Evolutionary conservation across 2,329 filamentous ascomycete genomes (phyloP).

Genomic region (Rutstroemia sp.): DNA sequence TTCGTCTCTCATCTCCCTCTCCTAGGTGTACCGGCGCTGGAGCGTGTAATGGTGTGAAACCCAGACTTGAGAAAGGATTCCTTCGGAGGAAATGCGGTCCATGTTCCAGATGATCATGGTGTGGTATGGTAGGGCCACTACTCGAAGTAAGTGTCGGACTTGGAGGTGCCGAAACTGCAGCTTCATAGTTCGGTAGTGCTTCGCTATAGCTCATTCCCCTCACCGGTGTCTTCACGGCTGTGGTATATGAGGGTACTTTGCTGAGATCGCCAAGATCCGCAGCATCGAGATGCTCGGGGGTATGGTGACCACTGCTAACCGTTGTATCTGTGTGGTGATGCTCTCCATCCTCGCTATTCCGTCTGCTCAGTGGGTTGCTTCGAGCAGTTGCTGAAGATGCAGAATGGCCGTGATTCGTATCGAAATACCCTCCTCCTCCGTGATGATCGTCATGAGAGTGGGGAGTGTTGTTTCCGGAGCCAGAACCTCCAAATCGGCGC

Average conservation of each 20-base stretch:
- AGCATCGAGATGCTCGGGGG: constrained; percentile 48
- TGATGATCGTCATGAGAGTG: constrained; percentile 13
- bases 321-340: constrained; percentile 32
- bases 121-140: constrained; percentile 11
- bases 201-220: constrained; percentile 41
- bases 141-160: constrained; percentile 21
- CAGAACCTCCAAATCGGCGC: constrained; percentile 24
- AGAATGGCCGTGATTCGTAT: constrained; percentile 15
- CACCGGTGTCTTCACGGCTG: constrained; percentile 60
- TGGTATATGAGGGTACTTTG: constrained; percentile 71
- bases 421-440: constrained; percentile 19
- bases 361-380: constrained; percentile 35
- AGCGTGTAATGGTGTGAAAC: constrained; percentile 24
- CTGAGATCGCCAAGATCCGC: constrained; percentile 57
- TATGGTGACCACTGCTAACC: constrained; percentile 42
- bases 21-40: constrained; percentile 15
- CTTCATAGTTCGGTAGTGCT: constrained; percentile 59
- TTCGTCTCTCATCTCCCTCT: constrained; percentile 23
- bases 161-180: constrained; percentile 47
- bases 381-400: constrained; percentile 13
- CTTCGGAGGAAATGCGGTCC: constrained; percentile 6
- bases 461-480: constrained; percentile 30
- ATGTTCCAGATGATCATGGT: not conserved
- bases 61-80: constrained; percentile 20
- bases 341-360: constrained; percentile 29